Evolutionary conservation across 441 rosid species (phyloP), one percentile per base, ranked within the genome.

Genomic region (Sinapis alba): DNA sequence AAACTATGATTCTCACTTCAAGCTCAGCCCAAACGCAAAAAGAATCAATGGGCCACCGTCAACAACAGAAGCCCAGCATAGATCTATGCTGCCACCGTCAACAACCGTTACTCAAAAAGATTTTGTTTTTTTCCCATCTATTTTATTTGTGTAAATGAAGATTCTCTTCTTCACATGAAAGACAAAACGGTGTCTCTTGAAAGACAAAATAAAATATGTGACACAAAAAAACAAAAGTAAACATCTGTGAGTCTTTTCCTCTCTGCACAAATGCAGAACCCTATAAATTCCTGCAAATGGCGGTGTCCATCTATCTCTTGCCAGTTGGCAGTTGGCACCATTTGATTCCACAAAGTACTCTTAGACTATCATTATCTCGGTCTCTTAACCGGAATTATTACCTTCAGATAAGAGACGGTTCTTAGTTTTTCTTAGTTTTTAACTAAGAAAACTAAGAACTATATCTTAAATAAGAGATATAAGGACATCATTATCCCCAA

Each of bases 231-330:
- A 13, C 8, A 58, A 1, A 19, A 5, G 27, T 13, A 56, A 65
- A 47, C 20, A 76, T 38, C 59, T 62, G 24, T 67, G 34, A 18
- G 70, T 69, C 26, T 62, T 18, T 51, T 61, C 41, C 62, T 34
- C 68, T 51, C 69, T 62, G 54, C 26, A 38, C 34, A 75, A 2
- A 13, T 54, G 32, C 70, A 62, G 41, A 68, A 18, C 58, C 69
- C 79, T 0, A 75, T 7, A 75, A 53, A 69, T 69, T 20, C 74
- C 27, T 54, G 13, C 36, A 75, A 62, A 15, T 69, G 21, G 38
- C 16, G 10, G 47, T 69, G 21, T 51, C 18, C 75, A 41, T 69
- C 65, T 47, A n/a, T 69, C 32, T 56, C 38, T 62, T 56, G 65
- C 38, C 53, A 54, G 60, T 62, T 62, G 59, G 58, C 65, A n/a